These are phyloP conservation scores for Opeltia flavorubescens DNA, from an alignment of 495 filamentous ascomycete genomes.

Conservation along the genomic window DNA sequence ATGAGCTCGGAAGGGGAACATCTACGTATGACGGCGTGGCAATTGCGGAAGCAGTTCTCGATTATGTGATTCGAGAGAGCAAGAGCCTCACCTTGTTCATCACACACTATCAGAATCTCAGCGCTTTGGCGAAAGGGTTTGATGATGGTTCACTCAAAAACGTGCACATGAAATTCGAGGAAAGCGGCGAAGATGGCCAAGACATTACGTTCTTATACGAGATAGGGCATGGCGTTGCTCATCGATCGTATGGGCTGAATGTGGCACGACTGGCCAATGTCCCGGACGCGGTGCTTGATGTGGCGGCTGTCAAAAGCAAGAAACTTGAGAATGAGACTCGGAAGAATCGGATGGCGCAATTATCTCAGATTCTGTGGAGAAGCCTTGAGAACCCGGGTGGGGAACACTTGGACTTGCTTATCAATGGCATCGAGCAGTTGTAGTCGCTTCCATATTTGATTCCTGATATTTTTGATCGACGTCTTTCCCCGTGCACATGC, in stretches of 20 bases:
- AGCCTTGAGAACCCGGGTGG: neutral
- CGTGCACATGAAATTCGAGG: constrained; percentile 73
- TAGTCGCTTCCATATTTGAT: neutral
- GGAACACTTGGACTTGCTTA: constrained; percentile 10
- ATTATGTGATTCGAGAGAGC: constrained; percentile 62
- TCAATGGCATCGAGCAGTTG: constrained; percentile 16
- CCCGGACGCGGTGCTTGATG: constrained; percentile 57
- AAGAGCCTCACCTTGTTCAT: constrained; percentile 80
- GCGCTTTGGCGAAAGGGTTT: constrained; percentile 54
- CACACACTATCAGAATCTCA: constrained; percentile 88
- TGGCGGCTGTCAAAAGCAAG: constrained; percentile 63
- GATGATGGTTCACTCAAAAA: constrained; percentile 47
- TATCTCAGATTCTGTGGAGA: constrained; percentile 8
- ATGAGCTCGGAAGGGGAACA: constrained; percentile 88
- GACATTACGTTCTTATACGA: constrained; percentile 75
- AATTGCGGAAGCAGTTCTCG: constrained; percentile 83
- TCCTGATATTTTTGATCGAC: neutral
- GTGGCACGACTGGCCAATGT: constrained; percentile 80
- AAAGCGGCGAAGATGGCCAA: constrained; percentile 30
- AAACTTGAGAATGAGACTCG: constrained; percentile 66
- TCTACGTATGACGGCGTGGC: constrained; percentile 91
- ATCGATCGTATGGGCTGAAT: constrained; percentile 86
- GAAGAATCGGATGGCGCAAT: constrained; percentile 26
- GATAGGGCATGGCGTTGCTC: constrained; percentile 76
- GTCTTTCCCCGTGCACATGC: neutral